These are phyloP conservation scores for Talaromyces verruculosus DNA, from an alignment of 2,329 filamentous ascomycete species.

Conservation along the genomic window DNA sequence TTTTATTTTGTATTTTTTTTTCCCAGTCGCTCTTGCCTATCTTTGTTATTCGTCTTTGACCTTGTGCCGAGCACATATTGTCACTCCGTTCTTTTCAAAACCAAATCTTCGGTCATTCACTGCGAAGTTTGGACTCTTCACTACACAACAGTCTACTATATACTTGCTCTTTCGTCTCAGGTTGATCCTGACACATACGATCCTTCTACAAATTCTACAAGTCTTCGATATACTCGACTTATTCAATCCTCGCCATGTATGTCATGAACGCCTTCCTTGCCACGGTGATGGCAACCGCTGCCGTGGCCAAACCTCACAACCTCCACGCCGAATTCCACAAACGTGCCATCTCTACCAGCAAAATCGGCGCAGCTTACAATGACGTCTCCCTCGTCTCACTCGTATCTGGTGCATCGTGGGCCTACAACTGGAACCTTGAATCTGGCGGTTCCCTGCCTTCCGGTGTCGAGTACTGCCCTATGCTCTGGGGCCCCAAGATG, in stretches of 20 bases:
- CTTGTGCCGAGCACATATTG: conserved; percentile 18
- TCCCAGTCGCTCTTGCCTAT: neutral
- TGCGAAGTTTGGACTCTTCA: conserved; percentile 14
- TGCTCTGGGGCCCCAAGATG: conserved; percentile 46
- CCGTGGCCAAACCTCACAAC: conserved; percentile 35
- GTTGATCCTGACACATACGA: conserved; percentile 13
- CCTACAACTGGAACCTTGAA: conserved; percentile 47
- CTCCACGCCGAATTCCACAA: conserved; percentile 22
- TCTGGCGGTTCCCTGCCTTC: conserved; percentile 33
- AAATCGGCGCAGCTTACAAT: conserved; percentile 40
- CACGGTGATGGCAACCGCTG: conserved; percentile 36
- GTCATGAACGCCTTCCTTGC: conserved; percentile 38
- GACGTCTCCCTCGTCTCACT: conserved; percentile 26
- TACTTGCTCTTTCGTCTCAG: conserved; percentile 11
- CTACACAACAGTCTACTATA: neutral
- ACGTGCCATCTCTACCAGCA: conserved; percentile 28
- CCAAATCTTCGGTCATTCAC: conserved; percentile 16
- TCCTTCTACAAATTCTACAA: neutral
- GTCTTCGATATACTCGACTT: neutral
- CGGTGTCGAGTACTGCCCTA: conserved; percentile 46
- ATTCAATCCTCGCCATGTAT: conserved; percentile 35
- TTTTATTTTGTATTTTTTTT: neutral
- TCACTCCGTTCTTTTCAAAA: conserved; percentile 15
- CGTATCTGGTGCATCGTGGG: conserved; percentile 40
- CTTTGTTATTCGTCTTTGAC: neutral